Base-by-base conservation (phyloP, 345 rosid species). In the Gossypium herbaceum region DNA sequence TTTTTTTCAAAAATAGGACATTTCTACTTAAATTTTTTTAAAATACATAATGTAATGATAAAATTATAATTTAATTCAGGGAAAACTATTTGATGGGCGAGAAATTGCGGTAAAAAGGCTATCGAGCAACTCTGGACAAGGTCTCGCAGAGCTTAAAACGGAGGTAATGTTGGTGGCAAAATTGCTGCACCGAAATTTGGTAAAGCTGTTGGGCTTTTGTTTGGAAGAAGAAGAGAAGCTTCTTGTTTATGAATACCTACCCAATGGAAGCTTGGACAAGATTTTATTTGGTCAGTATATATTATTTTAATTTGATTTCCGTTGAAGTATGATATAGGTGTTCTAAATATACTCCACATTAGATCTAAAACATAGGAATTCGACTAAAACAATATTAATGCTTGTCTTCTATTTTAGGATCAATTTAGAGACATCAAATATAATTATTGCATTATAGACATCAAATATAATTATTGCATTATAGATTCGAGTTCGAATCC, bases 131-230 rank as follows among this genome's bases (percentile, higher is more conserved):
- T 82, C 82, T 0, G 54, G 74, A 8, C 85, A 82, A 39, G 85
- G 85, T 4, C 12, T 54, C 0, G 50, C 58, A 12, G 81, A 78
- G 60, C 76, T 78, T 75, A 81, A 75, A 73, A 81, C 67, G n/a
- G 82, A 82, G 48, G 72, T 69, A 16, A 34, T 74, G 64, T 44
- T 82, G 12, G 72, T 81, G 41, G 84, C 76, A 17, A 65, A 62
- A 50, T 73, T 78, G 39, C 20, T 72, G 63, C 86, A 87, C 12
- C 77, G 81, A n/a, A 87, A 87, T 77, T 80, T 87, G 9, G 88
- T 85, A 12, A 82, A 75, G 80, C 66, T 86, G 75, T 24, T 80
- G 15, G 88, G 86, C 41, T 84, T 84, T 72, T 85, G 81, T 76
- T 63, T 80, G 45, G 83, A 82, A 75, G 82, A 81, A 29, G 82